Percentiles rank a stretch among this genome's conserved stretches.
Conservation (phyloP, 164 flowering plant genomes). For the Nymphaea colorata region DNA sequence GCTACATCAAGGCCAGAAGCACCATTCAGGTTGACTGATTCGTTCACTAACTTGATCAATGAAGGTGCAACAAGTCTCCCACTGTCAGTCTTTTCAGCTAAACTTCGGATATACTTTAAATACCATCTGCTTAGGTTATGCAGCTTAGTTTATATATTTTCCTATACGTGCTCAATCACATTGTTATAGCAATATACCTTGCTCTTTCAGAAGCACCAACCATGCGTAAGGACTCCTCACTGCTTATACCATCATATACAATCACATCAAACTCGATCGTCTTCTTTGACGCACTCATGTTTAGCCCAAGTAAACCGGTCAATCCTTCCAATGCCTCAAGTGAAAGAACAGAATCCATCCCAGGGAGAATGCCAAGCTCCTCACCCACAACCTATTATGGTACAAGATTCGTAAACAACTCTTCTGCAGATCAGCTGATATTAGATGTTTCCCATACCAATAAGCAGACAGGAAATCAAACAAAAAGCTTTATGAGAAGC, state of each 20-base stretch:
- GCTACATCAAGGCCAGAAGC: conserved; percentile 28
- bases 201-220: conserved; percentile 61
- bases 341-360: conserved; percentile 85
- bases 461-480: too few relatives aligned
- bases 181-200: conserved; percentile 25
- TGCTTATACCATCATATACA: conserved; percentile 71
- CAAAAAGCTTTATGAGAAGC: too few relatives aligned
- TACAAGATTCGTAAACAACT: conserved; percentile 6
- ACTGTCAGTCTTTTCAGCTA: conserved; percentile 83
- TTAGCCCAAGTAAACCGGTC: conserved; percentile 27
- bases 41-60: conserved; percentile 60
- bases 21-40: conserved; percentile 35
- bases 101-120: conserved; percentile 57
- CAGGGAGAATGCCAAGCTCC: conserved; percentile 95
- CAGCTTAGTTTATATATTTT: too few relatives aligned
- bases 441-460: background rate
- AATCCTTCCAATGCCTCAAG: conserved; percentile 37
- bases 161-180: too few relatives aligned
- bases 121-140: conserved; percentile 43
- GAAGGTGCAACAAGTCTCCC: conserved; percentile 88
- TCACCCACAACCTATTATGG: conserved; percentile 77
- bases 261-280: conserved; percentile 47
- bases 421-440: conserved; percentile 1
- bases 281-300: conserved; percentile 6
- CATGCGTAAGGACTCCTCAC: conserved; percentile 70